phyloP scores from a whole-genome alignment of 305 asterid genomes.

The Solanum hybrid region DNA sequence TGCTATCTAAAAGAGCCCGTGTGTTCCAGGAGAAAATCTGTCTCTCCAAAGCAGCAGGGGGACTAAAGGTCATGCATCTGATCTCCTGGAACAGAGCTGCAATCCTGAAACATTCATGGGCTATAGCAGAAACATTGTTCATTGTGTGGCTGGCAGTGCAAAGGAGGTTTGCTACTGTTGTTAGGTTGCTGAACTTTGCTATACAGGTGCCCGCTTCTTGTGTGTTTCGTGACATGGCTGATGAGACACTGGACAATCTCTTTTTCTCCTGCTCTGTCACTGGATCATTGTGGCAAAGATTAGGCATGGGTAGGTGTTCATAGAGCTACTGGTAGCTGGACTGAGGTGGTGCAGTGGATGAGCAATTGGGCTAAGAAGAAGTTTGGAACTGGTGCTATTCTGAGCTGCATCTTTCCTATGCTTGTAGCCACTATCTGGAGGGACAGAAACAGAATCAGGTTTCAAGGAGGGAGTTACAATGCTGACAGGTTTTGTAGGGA shows the following conservation, averaged over 20 bases:
- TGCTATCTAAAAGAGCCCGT: neutral
- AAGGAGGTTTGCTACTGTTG: neutral
- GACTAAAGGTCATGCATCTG: neutral
- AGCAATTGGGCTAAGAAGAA: neutral
- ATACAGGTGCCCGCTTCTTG: neutral
- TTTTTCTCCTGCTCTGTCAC: neutral
- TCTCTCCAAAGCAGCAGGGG: neutral
- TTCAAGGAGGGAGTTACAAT: neutral
- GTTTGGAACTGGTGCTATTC: neutral
- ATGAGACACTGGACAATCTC: neutral
- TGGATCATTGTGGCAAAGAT: neutral
- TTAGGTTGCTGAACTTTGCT: neutral
- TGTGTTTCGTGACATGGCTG: neutral
- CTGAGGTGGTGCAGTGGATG: neutral
- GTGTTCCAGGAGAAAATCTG: neutral
- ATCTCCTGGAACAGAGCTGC: neutral
- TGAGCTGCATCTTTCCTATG: neutral
- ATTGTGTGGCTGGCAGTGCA: neutral
- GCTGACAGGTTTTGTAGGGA: neutral
- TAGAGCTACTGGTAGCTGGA: neutral
- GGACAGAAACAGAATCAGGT: neutral
- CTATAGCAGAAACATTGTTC: neutral
- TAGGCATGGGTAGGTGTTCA: neutral
- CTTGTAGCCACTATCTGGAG: neutral
- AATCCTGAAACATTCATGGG: neutral